A percentile compares a stretch with the other conserved stretches of the same genome.
phyloP scores from a whole-genome alignment of 306 rosid genomes.

The Dalbergia oliveri region DNA sequence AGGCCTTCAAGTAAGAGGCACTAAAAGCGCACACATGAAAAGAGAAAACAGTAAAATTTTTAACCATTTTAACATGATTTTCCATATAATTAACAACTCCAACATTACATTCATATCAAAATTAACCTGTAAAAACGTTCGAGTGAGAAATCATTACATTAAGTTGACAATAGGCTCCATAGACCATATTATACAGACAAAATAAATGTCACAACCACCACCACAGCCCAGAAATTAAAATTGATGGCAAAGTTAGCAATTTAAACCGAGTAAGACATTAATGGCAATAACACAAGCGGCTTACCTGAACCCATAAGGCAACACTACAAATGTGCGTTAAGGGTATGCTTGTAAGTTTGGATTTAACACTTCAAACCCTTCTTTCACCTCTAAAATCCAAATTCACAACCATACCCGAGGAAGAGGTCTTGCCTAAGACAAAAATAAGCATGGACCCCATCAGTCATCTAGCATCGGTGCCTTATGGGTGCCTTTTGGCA shows the following conservation, averaged over 20 bases:
- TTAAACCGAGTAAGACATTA: constrained; percentile 10
- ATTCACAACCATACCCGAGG: too few species aligned
- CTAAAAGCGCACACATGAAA: neutral
- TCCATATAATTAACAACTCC: constrained; percentile 31
- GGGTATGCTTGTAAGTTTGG: too few species aligned
- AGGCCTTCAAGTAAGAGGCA: constrained; percentile 19
- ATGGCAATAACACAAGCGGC: constrained; percentile 2
- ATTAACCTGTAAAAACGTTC: constrained; percentile 17
- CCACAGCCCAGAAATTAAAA: constrained; percentile 27
- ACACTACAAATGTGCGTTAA: neutral
- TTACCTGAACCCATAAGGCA: neutral
- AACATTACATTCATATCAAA: constrained; percentile 21
- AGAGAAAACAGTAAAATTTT: neutral
- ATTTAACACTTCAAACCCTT: too few species aligned
- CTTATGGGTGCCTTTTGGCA: neutral
- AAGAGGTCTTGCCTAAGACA: neutral
- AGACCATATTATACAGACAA: constrained; percentile 15
- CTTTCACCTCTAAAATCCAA: too few species aligned
- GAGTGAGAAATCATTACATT: constrained; percentile 7
- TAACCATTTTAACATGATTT: constrained; percentile 18
- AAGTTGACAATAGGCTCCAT: constrained; percentile 16
- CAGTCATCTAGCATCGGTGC: constrained; percentile 6
- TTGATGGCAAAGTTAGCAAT: constrained; percentile 21
- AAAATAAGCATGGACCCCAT: neutral
- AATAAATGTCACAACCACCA: constrained; percentile 13